Evolutionary conservation across 1,284 basidiomycete species (phyloP).

Genomic region (Filobasidium uniguttulatum): DNA sequence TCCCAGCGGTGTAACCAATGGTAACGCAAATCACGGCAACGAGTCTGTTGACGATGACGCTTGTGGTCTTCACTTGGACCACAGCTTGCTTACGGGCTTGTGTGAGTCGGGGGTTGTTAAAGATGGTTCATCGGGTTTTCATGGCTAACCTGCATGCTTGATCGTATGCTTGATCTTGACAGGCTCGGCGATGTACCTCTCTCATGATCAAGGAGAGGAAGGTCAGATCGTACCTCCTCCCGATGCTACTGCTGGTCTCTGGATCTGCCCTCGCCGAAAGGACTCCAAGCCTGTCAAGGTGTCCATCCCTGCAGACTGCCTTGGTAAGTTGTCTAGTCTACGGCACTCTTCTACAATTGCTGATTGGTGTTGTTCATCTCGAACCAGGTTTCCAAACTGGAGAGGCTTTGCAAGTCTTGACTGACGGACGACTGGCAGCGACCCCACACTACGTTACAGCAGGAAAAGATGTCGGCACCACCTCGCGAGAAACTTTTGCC

Average conservation of each 20-base stretch:
- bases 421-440: constrained; percentile 52
- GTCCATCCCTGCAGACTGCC: constrained; percentile 52
- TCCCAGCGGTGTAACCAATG: constrained; percentile 32
- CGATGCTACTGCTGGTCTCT: constrained; percentile 63
- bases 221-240: constrained; percentile 50
- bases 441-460: constrained; percentile 77
- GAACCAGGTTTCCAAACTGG: constrained; percentile 77
- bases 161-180: background rate
- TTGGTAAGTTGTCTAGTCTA: constrained; percentile 20
- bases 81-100: constrained; percentile 74
- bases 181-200: constrained; percentile 59
- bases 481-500: constrained; percentile 68
- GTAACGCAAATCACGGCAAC: constrained; percentile 24
- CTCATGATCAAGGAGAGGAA: constrained; percentile 21
- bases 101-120: constrained; percentile 38
- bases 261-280: constrained; percentile 58
- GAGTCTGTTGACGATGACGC: constrained; percentile 53
- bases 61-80: constrained; percentile 49
- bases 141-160: too few relatives aligned
- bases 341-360: background rate
- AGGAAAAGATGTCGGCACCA: constrained; percentile 30
- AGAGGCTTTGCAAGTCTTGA: constrained; percentile 76
- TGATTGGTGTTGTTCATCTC: too few relatives aligned
- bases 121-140: too few relatives aligned
- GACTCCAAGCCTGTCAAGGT: constrained; percentile 62